Conservation (phyloP, 2,329 filamentous ascomycete species). For the Aspergillus pseudoviridinutans region DNA sequence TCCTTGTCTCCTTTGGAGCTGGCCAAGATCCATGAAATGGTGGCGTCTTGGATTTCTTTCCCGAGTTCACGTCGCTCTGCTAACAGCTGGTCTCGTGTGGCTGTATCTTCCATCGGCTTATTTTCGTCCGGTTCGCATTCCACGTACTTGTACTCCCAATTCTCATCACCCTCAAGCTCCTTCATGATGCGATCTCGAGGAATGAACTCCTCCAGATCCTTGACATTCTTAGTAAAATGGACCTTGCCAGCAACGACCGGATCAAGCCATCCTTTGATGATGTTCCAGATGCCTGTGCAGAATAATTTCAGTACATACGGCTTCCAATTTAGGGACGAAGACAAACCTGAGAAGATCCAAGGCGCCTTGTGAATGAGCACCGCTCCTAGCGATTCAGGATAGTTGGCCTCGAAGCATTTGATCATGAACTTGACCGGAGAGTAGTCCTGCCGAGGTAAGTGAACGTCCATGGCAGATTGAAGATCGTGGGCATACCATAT, state of each 20-base stretch:
- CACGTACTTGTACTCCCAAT: conserved; percentile 77
- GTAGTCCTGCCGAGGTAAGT: conserved; percentile 62
- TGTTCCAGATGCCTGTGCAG: conserved; percentile 77
- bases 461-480: not conserved
- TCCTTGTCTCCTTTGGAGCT: conserved; percentile 42
- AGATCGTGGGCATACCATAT: conserved; percentile 65
- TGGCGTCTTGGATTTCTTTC: conserved; percentile 68
- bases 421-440: conserved; percentile 98
- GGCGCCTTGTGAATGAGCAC: conserved; percentile 94
- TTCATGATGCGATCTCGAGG: conserved; percentile 66
- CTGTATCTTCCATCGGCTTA: conserved; percentile 63
- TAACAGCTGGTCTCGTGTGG: conserved; percentile 60
- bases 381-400: conserved; percentile 84
- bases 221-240: conserved; percentile 78
- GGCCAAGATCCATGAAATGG: conserved; percentile 68
- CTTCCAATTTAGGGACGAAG: not conserved
- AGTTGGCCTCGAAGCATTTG: conserved; percentile 98
- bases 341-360: conserved; percentile 87
- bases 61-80: conserved; percentile 62
- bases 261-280: conserved; percentile 94
- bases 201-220: conserved; percentile 77
- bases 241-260: conserved; percentile 93
- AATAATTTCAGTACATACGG: not conserved
- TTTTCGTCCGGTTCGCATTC: conserved; percentile 78
- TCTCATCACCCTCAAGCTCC: conserved; percentile 80